Evolutionary conservation across 805 yeast genomes (phyloP).

Genomic region (Wickerhamiella nectarea): DNA sequence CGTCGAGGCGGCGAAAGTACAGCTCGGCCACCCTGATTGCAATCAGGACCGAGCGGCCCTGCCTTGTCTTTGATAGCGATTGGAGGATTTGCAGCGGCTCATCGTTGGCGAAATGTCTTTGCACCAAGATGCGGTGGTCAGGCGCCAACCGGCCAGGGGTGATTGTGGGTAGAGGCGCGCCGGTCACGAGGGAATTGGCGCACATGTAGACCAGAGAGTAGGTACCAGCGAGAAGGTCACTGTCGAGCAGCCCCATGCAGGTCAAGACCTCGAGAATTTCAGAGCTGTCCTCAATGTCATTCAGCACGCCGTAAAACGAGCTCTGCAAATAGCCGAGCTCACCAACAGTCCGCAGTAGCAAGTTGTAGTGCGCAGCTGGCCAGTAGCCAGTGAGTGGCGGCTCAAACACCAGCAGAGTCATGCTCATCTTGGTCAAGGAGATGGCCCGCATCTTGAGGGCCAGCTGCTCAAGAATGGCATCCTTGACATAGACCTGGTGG

Average conservation of each 20-base stretch:
- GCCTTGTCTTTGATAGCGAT: not conserved
- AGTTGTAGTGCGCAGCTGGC: constrained; percentile 23
- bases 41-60: not conserved
- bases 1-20: constrained; percentile 3
- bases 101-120: not conserved
- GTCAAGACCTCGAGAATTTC: constrained; percentile 16
- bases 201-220: constrained; percentile 25
- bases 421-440: constrained; percentile 12
- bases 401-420: constrained; percentile 21
- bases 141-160: constrained; percentile 22
- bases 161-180: constrained; percentile 24
- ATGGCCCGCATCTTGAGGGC: constrained; percentile 11
- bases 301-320: constrained; percentile 21
- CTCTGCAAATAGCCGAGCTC: constrained; percentile 21
- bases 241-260: constrained; percentile 24
- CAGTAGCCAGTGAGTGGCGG: constrained; percentile 26
- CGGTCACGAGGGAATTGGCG: constrained; percentile 21
- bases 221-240: constrained; percentile 19
- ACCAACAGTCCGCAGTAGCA: constrained; percentile 17
- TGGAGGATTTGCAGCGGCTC: not conserved
- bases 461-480: constrained; percentile 15
- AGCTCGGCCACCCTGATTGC: constrained; percentile 1
- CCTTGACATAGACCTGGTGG: constrained; percentile 19
- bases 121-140: not conserved
- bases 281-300: constrained; percentile 18